These are phyloP conservation scores for Metarhizium album DNA, from an alignment of 2,329 filamentous ascomycete genomes.

Conservation along the genomic window DNA sequence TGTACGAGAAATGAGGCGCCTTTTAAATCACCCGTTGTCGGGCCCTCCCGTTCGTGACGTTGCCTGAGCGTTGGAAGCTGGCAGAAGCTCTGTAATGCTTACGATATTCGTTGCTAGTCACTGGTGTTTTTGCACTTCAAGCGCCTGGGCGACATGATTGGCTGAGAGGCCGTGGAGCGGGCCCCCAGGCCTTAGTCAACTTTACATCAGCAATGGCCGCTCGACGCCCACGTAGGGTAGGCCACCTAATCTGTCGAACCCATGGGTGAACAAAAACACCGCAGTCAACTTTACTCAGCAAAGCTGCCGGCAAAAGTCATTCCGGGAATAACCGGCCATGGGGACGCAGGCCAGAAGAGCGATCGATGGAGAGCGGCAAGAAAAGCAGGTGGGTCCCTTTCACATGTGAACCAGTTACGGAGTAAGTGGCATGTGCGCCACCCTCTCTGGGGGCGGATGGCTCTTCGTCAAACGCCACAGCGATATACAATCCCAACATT, in stretches of 20 bases:
- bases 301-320: too few relatives aligned
- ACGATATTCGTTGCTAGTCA: background rate
- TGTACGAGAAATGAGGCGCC: too few relatives aligned
- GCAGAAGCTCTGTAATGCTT: background rate
- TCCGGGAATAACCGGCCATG: too few relatives aligned
- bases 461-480: background rate
- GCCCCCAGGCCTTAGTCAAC: conserved; percentile 15
- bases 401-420: background rate
- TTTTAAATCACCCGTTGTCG: too few relatives aligned
- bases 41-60: too few relatives aligned
- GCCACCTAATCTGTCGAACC: too few relatives aligned
- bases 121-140: too few relatives aligned
- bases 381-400: background rate
- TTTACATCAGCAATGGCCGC: conserved; percentile 18
- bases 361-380: background rate
- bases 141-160: background rate
- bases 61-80: background rate
- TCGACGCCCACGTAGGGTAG: too few relatives aligned
- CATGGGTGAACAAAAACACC: too few relatives aligned
- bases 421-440: background rate
- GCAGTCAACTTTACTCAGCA: too few relatives aligned
- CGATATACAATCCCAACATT: background rate
- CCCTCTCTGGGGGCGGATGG: background rate
- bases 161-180: background rate
- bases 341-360: background rate